Evolutionary conservation across 2,329 filamentous ascomycete genomes (phyloP).

Genomic region (Chrysoporthe puriensis): DNA sequence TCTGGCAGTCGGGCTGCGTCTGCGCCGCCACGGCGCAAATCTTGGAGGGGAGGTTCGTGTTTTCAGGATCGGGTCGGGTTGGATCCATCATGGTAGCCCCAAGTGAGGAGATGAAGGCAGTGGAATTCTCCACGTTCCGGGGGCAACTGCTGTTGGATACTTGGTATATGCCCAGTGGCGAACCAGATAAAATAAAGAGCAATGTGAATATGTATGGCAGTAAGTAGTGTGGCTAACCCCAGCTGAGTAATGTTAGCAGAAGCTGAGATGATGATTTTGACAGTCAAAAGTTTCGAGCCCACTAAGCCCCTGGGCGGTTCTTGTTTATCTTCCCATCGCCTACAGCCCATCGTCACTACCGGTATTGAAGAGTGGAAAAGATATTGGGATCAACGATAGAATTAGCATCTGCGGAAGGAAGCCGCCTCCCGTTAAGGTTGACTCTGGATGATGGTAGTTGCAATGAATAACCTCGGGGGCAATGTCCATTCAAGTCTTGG

Average conservation of each 20-base stretch:
- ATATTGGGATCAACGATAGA: not conserved
- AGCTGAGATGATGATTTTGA: not conserved
- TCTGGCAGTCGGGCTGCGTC: slow-evolving; percentile 34
- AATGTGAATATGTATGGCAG: not conserved
- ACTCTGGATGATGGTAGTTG: too few species aligned
- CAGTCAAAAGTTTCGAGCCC: not conserved
- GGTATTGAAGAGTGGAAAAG: not conserved
- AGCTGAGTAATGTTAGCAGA: not conserved
- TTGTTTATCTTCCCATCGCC: not conserved
- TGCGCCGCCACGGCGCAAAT: not conserved
- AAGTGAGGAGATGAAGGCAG: not conserved
- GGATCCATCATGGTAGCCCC: not conserved
- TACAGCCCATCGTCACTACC: not conserved
- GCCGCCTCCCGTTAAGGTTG: not conserved
- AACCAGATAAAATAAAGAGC: not conserved
- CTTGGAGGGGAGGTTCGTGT: not conserved
- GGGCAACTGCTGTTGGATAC: not conserved
- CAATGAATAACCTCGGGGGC: too few species aligned
- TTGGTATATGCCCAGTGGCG: not conserved
- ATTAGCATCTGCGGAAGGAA: not conserved
- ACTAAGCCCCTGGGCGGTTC: not conserved
- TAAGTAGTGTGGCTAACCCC: not conserved
- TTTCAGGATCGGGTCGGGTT: not conserved
- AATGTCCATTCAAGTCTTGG: not conserved
- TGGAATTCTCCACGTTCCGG: not conserved